Conservation (phyloP, 306 rosid genomes). For the Quercus engelmannii region DNA sequence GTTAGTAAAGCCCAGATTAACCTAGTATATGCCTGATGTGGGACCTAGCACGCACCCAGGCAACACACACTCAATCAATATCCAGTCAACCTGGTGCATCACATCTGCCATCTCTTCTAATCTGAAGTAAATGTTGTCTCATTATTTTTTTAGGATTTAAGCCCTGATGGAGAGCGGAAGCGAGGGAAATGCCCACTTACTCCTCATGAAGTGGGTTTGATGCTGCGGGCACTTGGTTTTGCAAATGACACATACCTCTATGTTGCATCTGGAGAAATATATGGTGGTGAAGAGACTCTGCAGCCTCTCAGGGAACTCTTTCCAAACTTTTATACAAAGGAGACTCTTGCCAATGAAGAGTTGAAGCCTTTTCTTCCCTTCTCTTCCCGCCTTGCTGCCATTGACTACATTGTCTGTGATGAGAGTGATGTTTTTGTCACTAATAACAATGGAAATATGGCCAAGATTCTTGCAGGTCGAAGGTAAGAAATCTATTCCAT, state of each 20-base stretch:
- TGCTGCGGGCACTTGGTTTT: constrained; percentile 95
- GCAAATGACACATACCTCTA: constrained; percentile 81
- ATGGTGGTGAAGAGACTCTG: constrained; percentile 96
- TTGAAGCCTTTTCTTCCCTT: constrained; percentile 77
- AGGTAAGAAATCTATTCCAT: constrained; percentile 47
- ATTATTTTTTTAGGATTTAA: constrained; percentile 61
- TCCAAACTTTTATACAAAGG: constrained; percentile 93
- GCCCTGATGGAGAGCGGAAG: constrained; percentile 81
- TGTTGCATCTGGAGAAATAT: constrained; percentile 98
- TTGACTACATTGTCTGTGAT: constrained; percentile 92
- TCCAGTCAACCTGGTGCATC: background rate
- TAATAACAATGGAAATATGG: constrained; percentile 98
- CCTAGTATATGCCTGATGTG: no score
- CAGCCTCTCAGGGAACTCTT: constrained; percentile 87
- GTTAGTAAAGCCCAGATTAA: no score
- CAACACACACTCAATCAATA: no score
- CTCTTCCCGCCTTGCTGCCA: constrained; percentile 96
- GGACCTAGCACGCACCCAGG: no score
- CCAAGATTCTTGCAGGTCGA: constrained; percentile 94
- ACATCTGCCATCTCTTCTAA: constrained; percentile 12
- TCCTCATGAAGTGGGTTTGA: constrained; percentile 93
- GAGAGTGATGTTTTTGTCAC: constrained; percentile 96
- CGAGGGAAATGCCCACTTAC: constrained; percentile 98
- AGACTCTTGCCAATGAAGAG: constrained; percentile 81
- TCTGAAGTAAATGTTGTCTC: constrained; percentile 13